Conservation (phyloP, 352 stramenopile genomes). For the Phytophthora pini region DNA sequence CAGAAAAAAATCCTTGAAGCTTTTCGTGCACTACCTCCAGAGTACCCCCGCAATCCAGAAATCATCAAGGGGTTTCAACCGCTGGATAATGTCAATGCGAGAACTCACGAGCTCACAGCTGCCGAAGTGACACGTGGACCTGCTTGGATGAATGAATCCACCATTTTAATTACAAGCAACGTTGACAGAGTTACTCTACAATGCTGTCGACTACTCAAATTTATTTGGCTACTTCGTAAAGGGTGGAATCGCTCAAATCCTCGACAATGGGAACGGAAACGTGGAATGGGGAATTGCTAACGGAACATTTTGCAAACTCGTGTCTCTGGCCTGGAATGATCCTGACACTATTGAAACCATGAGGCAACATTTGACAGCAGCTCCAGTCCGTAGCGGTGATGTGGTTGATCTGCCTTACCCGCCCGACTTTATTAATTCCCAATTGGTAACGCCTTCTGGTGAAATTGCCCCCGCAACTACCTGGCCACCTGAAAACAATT, state of each 20-base stretch:
- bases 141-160: neutral
- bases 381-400: neutral
- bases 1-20: conserved; percentile 1
- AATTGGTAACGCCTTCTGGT: neutral
- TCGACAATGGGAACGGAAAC: neutral
- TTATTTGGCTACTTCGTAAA: neutral
- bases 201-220: neutral
- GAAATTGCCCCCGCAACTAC: neutral
- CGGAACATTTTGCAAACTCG: neutral
- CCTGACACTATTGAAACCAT: neutral
- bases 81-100: neutral
- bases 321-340: conserved; percentile 2
- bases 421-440: neutral
- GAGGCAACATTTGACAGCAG: neutral
- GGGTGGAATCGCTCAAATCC: neutral
- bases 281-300: neutral
- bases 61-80: neutral
- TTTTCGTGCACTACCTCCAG: neutral
- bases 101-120: neutral
- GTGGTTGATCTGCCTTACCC: neutral
- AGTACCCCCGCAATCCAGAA: neutral
- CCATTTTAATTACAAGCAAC: neutral
- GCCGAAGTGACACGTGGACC: neutral
- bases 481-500: neutral
- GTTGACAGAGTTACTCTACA: neutral